Percentiles rank a stretch among this genome's conserved stretches.
Evolutionary conservation across 2,329 filamentous ascomycete genomes (phyloP).

Genomic region (Fusarium multiceps): DNA sequence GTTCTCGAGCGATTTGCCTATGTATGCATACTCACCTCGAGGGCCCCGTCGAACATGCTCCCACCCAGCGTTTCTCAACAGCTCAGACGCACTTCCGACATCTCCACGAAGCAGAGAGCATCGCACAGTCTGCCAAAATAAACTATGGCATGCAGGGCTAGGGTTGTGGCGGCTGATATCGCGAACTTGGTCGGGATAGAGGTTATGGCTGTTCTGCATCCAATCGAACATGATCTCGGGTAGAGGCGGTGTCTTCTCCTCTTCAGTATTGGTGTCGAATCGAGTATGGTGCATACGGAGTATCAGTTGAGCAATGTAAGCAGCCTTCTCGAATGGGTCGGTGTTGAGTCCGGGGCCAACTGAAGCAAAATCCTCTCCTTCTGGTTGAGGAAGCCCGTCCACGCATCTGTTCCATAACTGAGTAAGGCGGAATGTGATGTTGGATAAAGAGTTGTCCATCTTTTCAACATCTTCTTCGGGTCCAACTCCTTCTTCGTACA

Average conservation of each 20-base stretch:
- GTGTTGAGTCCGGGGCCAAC: conserved; percentile 74
- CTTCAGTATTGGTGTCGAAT: conserved; percentile 53
- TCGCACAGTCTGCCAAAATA: conserved; percentile 90
- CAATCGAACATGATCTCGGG: conserved; percentile 86
- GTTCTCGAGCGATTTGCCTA: conserved; percentile 79
- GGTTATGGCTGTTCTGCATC: conserved; percentile 80
- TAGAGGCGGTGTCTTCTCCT: conserved; percentile 64
- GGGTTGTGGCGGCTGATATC: conserved; percentile 73
- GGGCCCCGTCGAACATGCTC: conserved; percentile 77
- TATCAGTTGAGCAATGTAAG: conserved; percentile 80
- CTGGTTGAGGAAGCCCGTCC: conserved; percentile 59
- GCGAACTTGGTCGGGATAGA: conserved; percentile 74
- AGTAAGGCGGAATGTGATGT: conserved; percentile 63
- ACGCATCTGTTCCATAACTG: conserved; percentile 67
- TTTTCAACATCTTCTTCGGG: conserved; percentile 66
- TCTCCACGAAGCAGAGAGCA: conserved; percentile 80
- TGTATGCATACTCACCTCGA: conserved; percentile 74
- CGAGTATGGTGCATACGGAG: conserved; percentile 80
- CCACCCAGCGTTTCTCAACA: conserved; percentile 83
- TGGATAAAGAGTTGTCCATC: conserved; percentile 67
- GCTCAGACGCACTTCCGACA: conserved; percentile 71
- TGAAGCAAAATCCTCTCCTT: conserved; percentile 66
- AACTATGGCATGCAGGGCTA: conserved; percentile 78
- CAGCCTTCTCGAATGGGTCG: conserved; percentile 77
- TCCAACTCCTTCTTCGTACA: conserved; percentile 73